These are phyloP conservation scores for Larix sibirica DNA, from an alignment of 83 land plant species.

Conservation along the genomic window DNA sequence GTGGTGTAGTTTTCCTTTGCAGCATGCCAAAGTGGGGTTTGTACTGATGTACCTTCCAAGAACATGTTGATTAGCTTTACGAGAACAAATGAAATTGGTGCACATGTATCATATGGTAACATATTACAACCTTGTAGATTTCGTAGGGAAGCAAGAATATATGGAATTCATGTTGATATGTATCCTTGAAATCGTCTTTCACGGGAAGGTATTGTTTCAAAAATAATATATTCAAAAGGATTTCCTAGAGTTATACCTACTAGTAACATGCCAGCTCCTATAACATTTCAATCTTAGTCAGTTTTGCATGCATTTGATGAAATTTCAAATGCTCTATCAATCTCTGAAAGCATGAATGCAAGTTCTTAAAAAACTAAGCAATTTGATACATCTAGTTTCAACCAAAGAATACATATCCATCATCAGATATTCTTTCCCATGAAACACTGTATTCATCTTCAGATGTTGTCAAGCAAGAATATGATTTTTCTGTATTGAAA, in stretches of 20 bases:
- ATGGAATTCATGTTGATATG: neutral
- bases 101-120: neutral
- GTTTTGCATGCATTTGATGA: neutral
- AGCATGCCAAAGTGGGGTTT: neutral
- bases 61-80: neutral
- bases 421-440: conserved; percentile 41
- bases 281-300: neutral
- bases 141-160: neutral
- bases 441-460: conserved; percentile 51
- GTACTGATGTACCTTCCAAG: neutral
- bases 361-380: neutral
- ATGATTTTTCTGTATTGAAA: neutral
- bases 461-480: neutral
- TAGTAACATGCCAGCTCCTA: neutral
- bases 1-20: neutral
- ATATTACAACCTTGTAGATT: conserved; percentile 1
- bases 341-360: neutral
- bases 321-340: conserved; percentile 12
- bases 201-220: neutral
- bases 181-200: neutral
- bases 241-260: neutral
- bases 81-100: neutral
- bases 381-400: conserved; percentile 2
- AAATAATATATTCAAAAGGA: neutral
- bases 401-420: conserved; percentile 8